Base-by-base conservation (phyloP, 805 yeast species). In the Maudiozyma bulderi region DNA sequence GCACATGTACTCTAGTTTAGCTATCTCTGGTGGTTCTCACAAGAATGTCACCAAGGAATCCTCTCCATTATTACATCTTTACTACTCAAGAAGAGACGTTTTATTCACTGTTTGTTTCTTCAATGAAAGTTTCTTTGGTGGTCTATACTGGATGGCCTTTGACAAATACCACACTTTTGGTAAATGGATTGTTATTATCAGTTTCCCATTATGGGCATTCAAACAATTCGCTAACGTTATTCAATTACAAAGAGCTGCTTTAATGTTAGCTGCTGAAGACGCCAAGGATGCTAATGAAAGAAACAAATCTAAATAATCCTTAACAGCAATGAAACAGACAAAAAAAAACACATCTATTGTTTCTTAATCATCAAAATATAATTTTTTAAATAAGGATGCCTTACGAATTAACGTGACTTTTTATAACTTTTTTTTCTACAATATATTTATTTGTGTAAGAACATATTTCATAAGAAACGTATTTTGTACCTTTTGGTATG, bases 1-100 rank as follows among this genome's bases (percentile, higher is more conserved):
- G 86, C 99, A 93, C 71, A 93, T 93, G 99, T 90, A 90, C 67
- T 96, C 98, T 40, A 85, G 88, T 70, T 72, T 90, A 58, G 76
- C 82, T 47, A 72, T 81, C 38, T 98, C 98, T 15, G 81, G 85
- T 3, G 65, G 77, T 8, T 80, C 90, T 41, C 99, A 93, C 70
- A 93, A 93, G 73, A 77, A 78, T 53, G 84, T 95, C 48, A 84
- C 80, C 49, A 75, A 80, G 58, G 80, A 82, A 56, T 75, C 81
- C 33, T 82, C 85, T 53, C 76, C 80, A 73, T 73, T 93, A 50
- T 74, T 93, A 63, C 80, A 82, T 57, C 74, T 91, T 54, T 93
- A 93, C 74, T 93, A 93, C 71, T 86, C 88, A 51, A 85, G 87
- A 72, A 79, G 88, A 60, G 78, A 65, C 14, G 95, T 93, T 15